Conservation (phyloP, 2,329 filamentous ascomycete genomes). For the Aphanocladium album region DNA sequence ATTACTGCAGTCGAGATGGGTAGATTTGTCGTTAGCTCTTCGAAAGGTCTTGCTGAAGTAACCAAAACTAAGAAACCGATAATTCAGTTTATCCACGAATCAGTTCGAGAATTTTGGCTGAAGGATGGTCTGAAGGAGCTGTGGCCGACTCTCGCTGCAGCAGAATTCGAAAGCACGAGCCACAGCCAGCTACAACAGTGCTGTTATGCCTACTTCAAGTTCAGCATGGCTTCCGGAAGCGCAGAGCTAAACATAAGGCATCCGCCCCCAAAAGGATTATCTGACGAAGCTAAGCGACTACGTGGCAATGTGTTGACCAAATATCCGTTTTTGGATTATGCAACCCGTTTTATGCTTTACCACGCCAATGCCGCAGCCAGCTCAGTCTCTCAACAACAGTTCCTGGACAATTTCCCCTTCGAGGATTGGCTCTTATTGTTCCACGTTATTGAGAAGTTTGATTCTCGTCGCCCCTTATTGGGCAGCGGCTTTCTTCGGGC, state of each 20-base stretch:
- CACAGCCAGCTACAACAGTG: slow-evolving; percentile 14
- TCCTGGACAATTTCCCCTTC: too few species aligned
- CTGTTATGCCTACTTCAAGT: slow-evolving; percentile 1
- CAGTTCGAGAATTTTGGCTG: slow-evolving; percentile 42
- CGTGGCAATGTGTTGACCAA: neutral
- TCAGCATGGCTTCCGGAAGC: neutral
- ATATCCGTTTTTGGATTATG: neutral
- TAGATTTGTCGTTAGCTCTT: slow-evolving; percentile 32
- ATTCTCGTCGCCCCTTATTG: too few species aligned
- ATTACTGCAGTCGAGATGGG: slow-evolving; percentile 22
- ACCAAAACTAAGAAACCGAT: neutral
- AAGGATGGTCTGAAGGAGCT: slow-evolving; percentile 26
- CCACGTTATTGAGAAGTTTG: too few species aligned
- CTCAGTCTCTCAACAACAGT: too few species aligned
- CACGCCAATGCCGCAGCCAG: too few species aligned
- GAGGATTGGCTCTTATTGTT: too few species aligned
- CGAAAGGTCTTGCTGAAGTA: slow-evolving; percentile 42
- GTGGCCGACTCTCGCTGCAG: neutral
- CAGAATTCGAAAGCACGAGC: neutral
- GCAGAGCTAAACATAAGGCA: too few species aligned
- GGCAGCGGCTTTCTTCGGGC: too few species aligned
- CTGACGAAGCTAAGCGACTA: neutral
- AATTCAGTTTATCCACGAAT: slow-evolving; percentile 47
- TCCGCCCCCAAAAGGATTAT: too few species aligned
- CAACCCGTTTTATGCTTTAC: neutral